Evolutionary conservation across 1,284 basidiomycete genomes (phyloP), one percentile per base, ranked within the genome.

Genomic region (Testicularia cyperi): DNA sequence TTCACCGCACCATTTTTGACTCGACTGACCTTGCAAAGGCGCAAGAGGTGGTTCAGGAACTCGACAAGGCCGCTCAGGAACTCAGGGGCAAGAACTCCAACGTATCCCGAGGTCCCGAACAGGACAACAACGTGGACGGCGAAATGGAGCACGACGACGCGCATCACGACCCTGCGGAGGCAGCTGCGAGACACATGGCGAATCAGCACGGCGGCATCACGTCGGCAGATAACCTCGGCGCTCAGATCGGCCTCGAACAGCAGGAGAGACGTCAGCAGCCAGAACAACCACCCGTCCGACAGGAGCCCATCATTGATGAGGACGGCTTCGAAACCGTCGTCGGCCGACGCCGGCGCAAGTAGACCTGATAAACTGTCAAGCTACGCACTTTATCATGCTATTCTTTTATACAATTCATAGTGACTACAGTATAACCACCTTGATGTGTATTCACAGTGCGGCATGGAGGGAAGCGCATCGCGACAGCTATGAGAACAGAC

Each of bases 281-380:
- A 39, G 43, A 16, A 39, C 55, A 32, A 32, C 10, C 12, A 14
- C 10, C 30, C 8, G 30, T 16, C 18, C 38, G 38, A 18, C 57
- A 45, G 13, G 47, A 65, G 38, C 69, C 69, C 2, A 44, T 63
- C 24, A 38, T 71, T 4, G 69, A 71, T 21, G 65, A 71, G 38
- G 69, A 71, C 32, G 69, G 69, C 6, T 71, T 71, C 38, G 66
- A 66, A 37, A 74, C 68, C 8, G 72, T 75, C n/a, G 62, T 52
- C 20, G 46, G 56, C 5, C 56, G 64, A 18, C 57, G 66, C 18
- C 63, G 63, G 4, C 54, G 53, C 25, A 66, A 66, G 49, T 55
- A 33, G 27, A 8, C n/a, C n/a, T n/a, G n/a, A n/a, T n/a, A n/a
- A n/a, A n/a, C n/a, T n/a, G n/a, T n/a, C n/a, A n/a, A n/a, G n/a